Evolutionary conservation across 176 grass and related monocot species (phyloP), one percentile per base, ranked within the genome.

Genomic region (Eleusine indica): DNA sequence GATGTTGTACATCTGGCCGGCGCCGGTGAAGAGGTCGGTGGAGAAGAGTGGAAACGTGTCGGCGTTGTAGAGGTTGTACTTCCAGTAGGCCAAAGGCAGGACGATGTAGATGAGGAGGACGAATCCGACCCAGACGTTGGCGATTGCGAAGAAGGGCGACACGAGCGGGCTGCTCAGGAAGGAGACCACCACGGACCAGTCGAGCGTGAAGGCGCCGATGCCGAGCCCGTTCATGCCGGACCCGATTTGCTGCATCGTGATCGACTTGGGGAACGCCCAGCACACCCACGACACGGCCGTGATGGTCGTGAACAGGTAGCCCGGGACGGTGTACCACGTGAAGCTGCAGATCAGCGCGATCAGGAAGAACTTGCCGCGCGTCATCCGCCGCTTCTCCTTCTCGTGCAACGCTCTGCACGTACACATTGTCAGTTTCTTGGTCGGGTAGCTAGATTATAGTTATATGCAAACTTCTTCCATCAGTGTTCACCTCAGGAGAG

Each of bases 241-340:
- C 0, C 95, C 95, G 19, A 97, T 58, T 86, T 97, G 92, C 75
- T 97, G 95, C 70, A 89, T 91, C 0, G 95, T 97, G 32, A 97
- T 74, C 0, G 95, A 97, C 15, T 76, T 87, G 11, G 92, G 88
- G 82, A 86, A 97, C 25, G 63, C 71, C 92, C 92, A 97, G 88
- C 95, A 97, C 82, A 97, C 76, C 92, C 92, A 97, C n/a, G 95
- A 97, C n/a, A 94, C 83, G 84, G 61, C 79, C 5, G 82, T 69
- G 16, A 97, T 17, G 0, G 95, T 94, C 18, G 92, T 87, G 84
- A 94, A 91, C 13, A 97, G 75, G 87, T 91, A 97, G 5, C 95
- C 95, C 0, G 95, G 95, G 5, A 97, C 71, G 1, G 38, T 60
- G 79, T 97, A 94, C 95, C 95, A 97, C 12, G 88, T 0, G 47